Evolutionary conservation across 2,329 filamentous ascomycete genomes (phyloP).

Genomic region (Nemania bipapillata): DNA sequence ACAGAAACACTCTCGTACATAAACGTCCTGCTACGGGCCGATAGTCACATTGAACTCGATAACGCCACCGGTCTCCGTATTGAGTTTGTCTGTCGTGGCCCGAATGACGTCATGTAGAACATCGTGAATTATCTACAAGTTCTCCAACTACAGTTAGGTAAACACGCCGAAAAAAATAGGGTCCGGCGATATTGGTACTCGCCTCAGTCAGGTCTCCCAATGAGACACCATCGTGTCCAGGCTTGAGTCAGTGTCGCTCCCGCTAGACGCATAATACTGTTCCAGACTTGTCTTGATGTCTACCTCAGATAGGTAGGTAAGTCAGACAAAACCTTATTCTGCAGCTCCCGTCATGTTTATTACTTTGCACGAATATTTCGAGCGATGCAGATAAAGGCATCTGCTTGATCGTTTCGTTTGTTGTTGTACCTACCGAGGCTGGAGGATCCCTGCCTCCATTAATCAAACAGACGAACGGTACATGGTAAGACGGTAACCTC

Average conservation of each 20-base stretch:
- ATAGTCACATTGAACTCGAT: no score
- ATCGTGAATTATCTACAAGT: no score
- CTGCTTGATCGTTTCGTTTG: slow-evolving; percentile 10
- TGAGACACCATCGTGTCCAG: neutral
- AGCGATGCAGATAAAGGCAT: no score
- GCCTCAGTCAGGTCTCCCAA: neutral
- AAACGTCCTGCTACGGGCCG: neutral
- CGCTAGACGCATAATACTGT: neutral
- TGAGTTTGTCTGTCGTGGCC: neutral
- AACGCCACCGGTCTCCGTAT: neutral
- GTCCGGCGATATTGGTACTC: neutral
- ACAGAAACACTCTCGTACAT: neutral
- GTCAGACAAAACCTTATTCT: neutral
- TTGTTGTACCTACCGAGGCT: neutral
- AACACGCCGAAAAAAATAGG: neutral
- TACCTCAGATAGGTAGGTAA: neutral
- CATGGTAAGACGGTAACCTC: neutral
- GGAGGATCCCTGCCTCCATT: neutral
- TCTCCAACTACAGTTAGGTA: no score
- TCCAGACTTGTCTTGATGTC: slow-evolving; percentile 6
- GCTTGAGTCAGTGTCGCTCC: neutral
- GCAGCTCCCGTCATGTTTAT: no score
- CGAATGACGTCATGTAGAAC: neutral
- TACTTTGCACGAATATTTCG: no score
- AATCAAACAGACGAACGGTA: neutral